Evolutionary conservation across 2,329 filamentous ascomycete species (phyloP).

Genomic region (Endocalyx cinctus): DNA sequence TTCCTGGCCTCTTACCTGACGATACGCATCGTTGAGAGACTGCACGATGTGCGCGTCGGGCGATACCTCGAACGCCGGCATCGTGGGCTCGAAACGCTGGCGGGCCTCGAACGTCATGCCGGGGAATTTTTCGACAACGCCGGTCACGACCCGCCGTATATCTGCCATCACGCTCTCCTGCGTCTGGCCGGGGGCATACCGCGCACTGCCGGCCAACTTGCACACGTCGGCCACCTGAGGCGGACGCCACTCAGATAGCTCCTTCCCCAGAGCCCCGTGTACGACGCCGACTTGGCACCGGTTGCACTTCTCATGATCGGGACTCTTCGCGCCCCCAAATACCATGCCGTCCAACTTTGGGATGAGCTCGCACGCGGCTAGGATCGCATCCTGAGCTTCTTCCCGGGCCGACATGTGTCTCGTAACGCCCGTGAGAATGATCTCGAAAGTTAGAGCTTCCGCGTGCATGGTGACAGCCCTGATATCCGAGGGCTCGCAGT

Average conservation of each 20-base stretch:
- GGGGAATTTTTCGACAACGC: slow-evolving; percentile 10
- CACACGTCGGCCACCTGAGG: slow-evolving; percentile 21
- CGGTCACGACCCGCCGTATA: slow-evolving; percentile 11
- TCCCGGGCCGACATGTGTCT: slow-evolving; percentile 24
- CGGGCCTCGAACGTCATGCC: slow-evolving; percentile 19
- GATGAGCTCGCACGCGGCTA: slow-evolving; percentile 20
- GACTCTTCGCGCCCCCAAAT: slow-evolving; percentile 16
- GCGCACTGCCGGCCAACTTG: slow-evolving; percentile 18
- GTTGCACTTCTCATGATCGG: slow-evolving; percentile 20
- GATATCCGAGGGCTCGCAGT: slow-evolving; percentile 23
- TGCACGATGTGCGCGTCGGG: slow-evolving; percentile 12
- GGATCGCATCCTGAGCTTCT: slow-evolving; percentile 20
- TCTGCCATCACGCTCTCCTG: slow-evolving; percentile 19
- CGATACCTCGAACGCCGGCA: slow-evolving; percentile 20
- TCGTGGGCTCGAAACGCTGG: slow-evolving; percentile 18
- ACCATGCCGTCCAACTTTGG: slow-evolving; percentile 15
- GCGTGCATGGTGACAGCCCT: slow-evolving; percentile 22
- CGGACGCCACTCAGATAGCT: slow-evolving; percentile 20
- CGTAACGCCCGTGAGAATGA: slow-evolving; percentile 17
- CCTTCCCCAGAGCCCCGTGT: slow-evolving; percentile 19
- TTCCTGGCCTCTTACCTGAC: slow-evolving; percentile 9
- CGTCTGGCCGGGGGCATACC: slow-evolving; percentile 21
- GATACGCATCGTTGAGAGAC: slow-evolving; percentile 18
- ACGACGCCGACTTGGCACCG: slow-evolving; percentile 21
- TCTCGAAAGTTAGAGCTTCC: slow-evolving; percentile 20